Base-by-base conservation (phyloP, 179 eudicot genomes). In the Heliamphora pulchella region DNA sequence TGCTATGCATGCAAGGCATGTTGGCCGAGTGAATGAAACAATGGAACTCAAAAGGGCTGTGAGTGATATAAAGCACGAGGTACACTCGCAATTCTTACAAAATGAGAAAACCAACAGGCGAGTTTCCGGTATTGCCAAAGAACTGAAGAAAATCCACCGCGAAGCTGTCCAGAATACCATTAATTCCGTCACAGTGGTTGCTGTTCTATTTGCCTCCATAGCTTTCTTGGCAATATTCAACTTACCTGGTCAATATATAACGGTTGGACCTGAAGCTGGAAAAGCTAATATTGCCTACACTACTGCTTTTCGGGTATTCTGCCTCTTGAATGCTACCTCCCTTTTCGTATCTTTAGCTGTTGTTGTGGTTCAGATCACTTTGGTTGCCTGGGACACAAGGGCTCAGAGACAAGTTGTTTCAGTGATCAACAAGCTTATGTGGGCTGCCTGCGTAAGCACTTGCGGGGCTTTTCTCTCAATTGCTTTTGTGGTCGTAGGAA, bases 91-190 rank as follows among this genome's bases (percentile, higher is more conserved):
- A 71, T 86, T 89, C 79, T 65, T 89, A 55, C 98, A 93, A 82
- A 92, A 91, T 14, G 98, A 92, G 85, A 88, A 89, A 77, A 92
- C 98, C 66, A 87, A 91, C 81, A 89, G 82, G 84, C 86, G 93
- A 41, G 97, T 93, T 68, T 87, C 91, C 2, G 98, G 98, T 57
- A 92, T 93, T 51, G 91, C 93, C 48, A 91, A 93, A 79, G 98
- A 93, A 81, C 89, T 93, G 14, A 86, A 84, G 78, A 92, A 92
- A 83, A 93, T 93, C 78, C 97, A 93, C 83, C 68, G 94, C 20
- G 98, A 93, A 84, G 98, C 98, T 39, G 98, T 93, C 47, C 93
- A 93, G 75, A 91, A 89, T 83, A 92, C 98, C 67, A 92, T 91
- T 6, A 93, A 93, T 76, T 93, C 98, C 3, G 94, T 93, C 41